phyloP scores from a whole-genome alignment of 805 yeast genomes.

The Kuraishia piskuri region DNA sequence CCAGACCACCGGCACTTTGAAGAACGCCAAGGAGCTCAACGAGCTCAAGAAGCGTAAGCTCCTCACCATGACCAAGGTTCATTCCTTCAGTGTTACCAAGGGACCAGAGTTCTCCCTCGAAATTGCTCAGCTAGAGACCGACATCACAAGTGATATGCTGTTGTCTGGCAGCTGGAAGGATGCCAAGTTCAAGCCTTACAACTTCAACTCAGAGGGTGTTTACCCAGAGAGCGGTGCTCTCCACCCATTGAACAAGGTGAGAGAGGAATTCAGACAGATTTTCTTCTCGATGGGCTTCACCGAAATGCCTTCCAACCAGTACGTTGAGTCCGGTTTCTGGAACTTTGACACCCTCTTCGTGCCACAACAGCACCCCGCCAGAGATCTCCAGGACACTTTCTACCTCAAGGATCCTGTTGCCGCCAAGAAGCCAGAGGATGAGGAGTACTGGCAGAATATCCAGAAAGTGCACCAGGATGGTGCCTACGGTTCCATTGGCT shows the following conservation, averaged over 20 bases:
- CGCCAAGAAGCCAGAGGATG: conserved; percentile 80
- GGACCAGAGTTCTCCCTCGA: conserved; percentile 80
- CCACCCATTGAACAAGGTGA: conserved; percentile 93
- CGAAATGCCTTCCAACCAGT: conserved; percentile 98
- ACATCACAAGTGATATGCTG: conserved; percentile 90
- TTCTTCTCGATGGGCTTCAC: conserved; percentile 97
- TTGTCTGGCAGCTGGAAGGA: conserved; percentile 73
- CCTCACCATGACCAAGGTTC: conserved; percentile 56
- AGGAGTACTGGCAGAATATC: conserved; percentile 66
- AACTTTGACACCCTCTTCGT: conserved; percentile 93
- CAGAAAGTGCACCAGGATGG: conserved; percentile 84
- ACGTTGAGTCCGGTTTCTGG: conserved; percentile 98
- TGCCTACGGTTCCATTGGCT: conserved; percentile 91
- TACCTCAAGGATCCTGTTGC: conserved; percentile 86
- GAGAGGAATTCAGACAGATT: conserved; percentile 96
- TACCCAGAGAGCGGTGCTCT: conserved; percentile 83
- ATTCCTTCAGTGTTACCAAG: conserved; percentile 69
- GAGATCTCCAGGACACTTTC: conserved; percentile 98
- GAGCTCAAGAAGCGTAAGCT: conserved; percentile 95
- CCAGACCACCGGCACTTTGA: conserved; percentile 43
- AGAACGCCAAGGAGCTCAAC: conserved; percentile 55
- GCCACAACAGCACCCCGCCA: conserved; percentile 99
- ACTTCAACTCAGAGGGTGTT: conserved; percentile 92
- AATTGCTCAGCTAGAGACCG: conserved; percentile 81
- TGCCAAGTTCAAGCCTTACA: conserved; percentile 86